Conservation (phyloP, 1,284 basidiomycete species). For the Melampsora larici-populina region DNA sequence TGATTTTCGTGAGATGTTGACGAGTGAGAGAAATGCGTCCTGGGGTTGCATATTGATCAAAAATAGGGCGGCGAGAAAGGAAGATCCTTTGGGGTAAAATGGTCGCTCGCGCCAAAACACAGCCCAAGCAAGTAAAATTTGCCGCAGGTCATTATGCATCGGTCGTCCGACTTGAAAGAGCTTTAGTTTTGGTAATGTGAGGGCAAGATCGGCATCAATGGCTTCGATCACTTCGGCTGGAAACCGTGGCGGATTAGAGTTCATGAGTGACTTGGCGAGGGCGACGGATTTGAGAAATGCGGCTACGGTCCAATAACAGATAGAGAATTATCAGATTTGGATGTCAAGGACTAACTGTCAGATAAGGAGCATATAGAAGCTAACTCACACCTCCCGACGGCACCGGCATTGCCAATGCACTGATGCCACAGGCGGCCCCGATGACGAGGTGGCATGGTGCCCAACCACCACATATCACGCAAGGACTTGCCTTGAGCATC, state of each 20-base stretch:
- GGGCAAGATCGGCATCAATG: constrained; percentile 75
- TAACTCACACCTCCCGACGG: constrained; percentile 24
- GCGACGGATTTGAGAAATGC: constrained; percentile 26
- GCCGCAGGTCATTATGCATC: constrained; percentile 77
- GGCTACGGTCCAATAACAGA: neutral
- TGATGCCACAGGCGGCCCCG: constrained; percentile 34
- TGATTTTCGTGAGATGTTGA: constrained; percentile 82
- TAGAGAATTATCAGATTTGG: no score
- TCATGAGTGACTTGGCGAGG: constrained; percentile 18
- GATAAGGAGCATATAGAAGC: neutral
- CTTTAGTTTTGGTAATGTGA: constrained; percentile 79
- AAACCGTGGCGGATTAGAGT: constrained; percentile 58
- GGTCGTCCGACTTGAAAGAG: constrained; percentile 79
- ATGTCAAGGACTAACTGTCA: neutral
- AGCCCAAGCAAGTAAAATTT: constrained; percentile 85
- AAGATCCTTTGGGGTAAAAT: constrained; percentile 50
- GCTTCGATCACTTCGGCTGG: constrained; percentile 66
- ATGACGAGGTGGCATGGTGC: constrained; percentile 43
- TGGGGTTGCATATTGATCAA: constrained; percentile 74
- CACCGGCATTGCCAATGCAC: constrained; percentile 33
- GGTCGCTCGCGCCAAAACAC: constrained; percentile 62
- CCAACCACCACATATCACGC: constrained; percentile 27
- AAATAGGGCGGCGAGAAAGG: constrained; percentile 75
- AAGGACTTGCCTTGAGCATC: constrained; percentile 20
- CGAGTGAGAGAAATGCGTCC: constrained; percentile 76